Evolutionary conservation across 2,329 filamentous ascomycete species (phyloP).

Genomic region (Colletotrichum incanum): DNA sequence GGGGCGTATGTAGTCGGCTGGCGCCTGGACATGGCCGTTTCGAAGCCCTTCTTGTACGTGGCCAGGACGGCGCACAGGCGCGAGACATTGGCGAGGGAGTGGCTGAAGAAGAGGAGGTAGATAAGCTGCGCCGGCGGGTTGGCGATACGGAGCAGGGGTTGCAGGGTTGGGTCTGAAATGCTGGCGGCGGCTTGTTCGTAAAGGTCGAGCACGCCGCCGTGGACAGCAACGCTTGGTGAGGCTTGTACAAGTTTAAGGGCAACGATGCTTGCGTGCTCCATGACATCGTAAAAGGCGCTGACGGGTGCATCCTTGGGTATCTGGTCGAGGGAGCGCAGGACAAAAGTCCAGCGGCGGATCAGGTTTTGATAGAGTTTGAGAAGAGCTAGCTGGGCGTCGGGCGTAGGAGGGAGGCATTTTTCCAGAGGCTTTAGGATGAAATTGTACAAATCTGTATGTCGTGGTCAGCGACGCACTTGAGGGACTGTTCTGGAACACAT

Average conservation of each 20-base stretch:
- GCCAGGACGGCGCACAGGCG: slow-evolving; percentile 80
- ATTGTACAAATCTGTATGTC: slow-evolving; percentile 63
- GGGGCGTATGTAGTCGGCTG: slow-evolving; percentile 65
- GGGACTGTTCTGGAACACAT: slow-evolving; percentile 32
- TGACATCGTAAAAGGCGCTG: slow-evolving; percentile 57
- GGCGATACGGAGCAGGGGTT: slow-evolving; percentile 73
- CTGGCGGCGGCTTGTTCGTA: slow-evolving; percentile 75
- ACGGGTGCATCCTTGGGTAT: slow-evolving; percentile 55
- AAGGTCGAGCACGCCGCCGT: slow-evolving; percentile 77
- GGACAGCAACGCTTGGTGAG: slow-evolving; percentile 57
- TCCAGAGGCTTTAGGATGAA: slow-evolving; percentile 69
- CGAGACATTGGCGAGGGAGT: slow-evolving; percentile 75
- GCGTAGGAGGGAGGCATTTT: slow-evolving; percentile 45
- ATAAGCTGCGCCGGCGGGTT: slow-evolving; percentile 78
- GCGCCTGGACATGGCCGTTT: slow-evolving; percentile 67
- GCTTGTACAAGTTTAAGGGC: slow-evolving; percentile 74
- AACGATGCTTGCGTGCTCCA: slow-evolving; percentile 69
- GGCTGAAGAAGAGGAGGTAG: slow-evolving; percentile 79
- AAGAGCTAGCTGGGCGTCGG: slow-evolving; percentile 70
- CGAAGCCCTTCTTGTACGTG: slow-evolving; percentile 82
- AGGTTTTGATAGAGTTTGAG: slow-evolving; percentile 78
- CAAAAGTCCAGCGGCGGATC: slow-evolving; percentile 72
- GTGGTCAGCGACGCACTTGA: slow-evolving; percentile 44
- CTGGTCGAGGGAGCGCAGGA: slow-evolving; percentile 58
- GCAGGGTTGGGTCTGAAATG: slow-evolving; percentile 66